A percentile compares a stretch with the other conserved stretches of the same genome.
Conservation (phyloP, 2,329 filamentous ascomycete species). For the Botrytis fragariae region DNA sequence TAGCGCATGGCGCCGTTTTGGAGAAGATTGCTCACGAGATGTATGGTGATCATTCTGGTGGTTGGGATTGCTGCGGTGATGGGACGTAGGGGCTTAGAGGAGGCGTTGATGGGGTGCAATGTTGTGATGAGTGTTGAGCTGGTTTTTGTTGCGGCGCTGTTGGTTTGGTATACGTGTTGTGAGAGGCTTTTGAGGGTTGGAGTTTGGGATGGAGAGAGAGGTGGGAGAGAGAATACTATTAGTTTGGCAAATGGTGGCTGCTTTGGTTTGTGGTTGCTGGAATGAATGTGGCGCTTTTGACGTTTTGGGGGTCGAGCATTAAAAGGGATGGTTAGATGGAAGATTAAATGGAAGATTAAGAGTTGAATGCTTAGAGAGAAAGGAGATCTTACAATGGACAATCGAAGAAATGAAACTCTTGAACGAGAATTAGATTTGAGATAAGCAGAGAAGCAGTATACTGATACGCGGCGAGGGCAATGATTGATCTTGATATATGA, state of each 20-base stretch:
- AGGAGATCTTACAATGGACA: too few relatives aligned
- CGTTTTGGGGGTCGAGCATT: conserved; percentile 52
- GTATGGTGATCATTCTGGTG: conserved; percentile 74
- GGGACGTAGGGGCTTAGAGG: conserved; percentile 64
- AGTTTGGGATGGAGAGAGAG: conserved; percentile 5
- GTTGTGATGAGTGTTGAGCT: conserved; percentile 76
- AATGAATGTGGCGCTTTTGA: conserved; percentile 72
- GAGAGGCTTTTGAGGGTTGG: conserved; percentile 69
- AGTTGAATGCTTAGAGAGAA: background rate
- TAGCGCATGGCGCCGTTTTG: conserved; percentile 75
- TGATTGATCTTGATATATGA: too few relatives aligned
- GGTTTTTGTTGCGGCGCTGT: conserved; percentile 73
- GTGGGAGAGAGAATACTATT: conserved; percentile 30
- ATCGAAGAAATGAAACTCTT: background rate
- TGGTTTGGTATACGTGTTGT: conserved; percentile 79
- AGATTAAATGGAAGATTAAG: too few relatives aligned
- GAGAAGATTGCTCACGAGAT: conserved; percentile 71
- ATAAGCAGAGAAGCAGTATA: background rate
- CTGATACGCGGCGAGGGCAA: too few relatives aligned
- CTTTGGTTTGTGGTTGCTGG: conserved; percentile 73
- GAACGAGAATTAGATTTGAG: background rate
- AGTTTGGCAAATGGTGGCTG: conserved; percentile 64
- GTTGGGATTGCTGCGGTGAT: conserved; percentile 78
- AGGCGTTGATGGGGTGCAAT: conserved; percentile 70
- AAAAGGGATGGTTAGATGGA: conserved; percentile 2